phyloP scores from a whole-genome alignment of 2,329 filamentous ascomycete species.

The Penicillium sp. region DNA sequence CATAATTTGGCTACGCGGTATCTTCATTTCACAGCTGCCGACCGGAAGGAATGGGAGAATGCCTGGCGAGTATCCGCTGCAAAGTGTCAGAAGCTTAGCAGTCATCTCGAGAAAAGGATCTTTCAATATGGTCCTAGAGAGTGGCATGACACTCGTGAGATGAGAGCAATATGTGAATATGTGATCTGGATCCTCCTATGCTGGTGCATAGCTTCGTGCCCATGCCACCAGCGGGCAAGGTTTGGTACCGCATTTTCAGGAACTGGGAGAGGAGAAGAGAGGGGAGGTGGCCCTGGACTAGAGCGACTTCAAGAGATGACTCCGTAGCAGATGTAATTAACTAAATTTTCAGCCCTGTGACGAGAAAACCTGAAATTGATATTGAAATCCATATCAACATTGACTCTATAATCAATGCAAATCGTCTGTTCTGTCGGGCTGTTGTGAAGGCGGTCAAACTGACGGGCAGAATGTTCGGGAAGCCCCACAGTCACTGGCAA shows the following conservation, averaged over 20 bases:
- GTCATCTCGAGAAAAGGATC: not conserved
- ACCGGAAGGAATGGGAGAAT: not conserved
- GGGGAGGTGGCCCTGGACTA: not conserved
- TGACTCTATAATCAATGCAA: too few species aligned
- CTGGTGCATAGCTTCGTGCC: not conserved
- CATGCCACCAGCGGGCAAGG: not conserved
- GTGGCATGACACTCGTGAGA: not conserved
- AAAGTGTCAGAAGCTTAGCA: not conserved
- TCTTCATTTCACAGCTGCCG: not conserved
- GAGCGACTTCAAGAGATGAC: too few species aligned
- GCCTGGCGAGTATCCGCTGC: not conserved
- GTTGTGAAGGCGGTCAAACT: too few species aligned
- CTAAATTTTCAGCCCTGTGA: too few species aligned
- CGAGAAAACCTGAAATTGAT: too few species aligned
- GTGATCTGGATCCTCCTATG: not conserved
- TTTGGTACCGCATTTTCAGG: not conserved
- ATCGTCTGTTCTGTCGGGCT: too few species aligned
- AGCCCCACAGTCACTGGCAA: too few species aligned
- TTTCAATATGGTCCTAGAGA: not conserved
- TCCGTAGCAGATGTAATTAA: too few species aligned
- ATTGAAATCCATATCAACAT: too few species aligned
- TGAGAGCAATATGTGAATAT: not conserved
- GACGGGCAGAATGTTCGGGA: too few species aligned
- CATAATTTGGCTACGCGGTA: not conserved
- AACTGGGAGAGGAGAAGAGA: not conserved